Evolutionary conservation across 1,139 yeast genomes (phyloP), one percentile per base, ranked within the genome.

Genomic region (Yamadazyma jaroonii): DNA sequence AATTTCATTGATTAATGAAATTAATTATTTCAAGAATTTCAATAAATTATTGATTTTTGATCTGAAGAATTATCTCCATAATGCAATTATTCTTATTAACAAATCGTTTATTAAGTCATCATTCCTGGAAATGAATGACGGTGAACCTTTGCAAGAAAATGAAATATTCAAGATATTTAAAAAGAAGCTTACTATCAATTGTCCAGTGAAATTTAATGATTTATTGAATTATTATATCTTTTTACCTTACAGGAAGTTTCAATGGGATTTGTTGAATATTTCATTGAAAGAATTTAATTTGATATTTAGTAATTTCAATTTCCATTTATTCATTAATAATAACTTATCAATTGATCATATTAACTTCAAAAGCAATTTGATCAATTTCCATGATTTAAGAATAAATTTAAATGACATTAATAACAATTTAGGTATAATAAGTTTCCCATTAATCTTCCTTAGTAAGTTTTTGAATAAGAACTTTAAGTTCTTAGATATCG

Each of bases 141-240:
- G 6, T 17, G 20, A 17, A 17, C 20, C n/a, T n/a, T n/a, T 4
- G 6, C 20, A 17, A 17, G 20, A 17, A 17, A 15, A 27, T 11
- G 36, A 34, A 9, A 45, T 64, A 20, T 59, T 67, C 42, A 64
- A 66, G 33, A 48, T 73, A 21, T 64, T 70, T 50, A 72, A 72
- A 45, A 65, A 72, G 45, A 68, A 66, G 42, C 49, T 72, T 38
- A 54, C 72, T 21, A 57, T 72, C 38, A 68, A 63, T 38, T 64
- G 76, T 38, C 77, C 79, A 1, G 48, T 61, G 20, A 68, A 67
- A 38, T 71, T 68, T 43, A 72, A 68, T 31, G 76, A 72, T 42
- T 54, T 73, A 36, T 54, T 73, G 25, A 63, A 65, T 37, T 62
- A 61, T 42, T 72, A 72, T 43, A 52, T 70, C 11, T 66, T 71